Base-by-base conservation (phyloP, 164 flowering plant species). In the Sextonia rubra region DNA sequence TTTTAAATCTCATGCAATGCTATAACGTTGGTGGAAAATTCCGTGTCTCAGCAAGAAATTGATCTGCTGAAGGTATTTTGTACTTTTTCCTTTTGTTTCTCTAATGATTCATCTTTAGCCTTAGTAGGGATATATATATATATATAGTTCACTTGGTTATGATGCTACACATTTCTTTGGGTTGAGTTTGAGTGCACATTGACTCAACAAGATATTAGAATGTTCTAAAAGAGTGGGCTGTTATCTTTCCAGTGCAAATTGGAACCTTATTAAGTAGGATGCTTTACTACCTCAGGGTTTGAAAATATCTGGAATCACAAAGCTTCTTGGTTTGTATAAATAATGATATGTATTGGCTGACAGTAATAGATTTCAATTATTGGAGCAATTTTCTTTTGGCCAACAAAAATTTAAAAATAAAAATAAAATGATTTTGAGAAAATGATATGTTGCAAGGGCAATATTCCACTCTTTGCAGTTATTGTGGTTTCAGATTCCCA, bases 11-110 rank as follows among this genome's bases (percentile, higher is more conserved):
- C 44, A 8, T 64, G 47, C 20, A 64, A 64, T 26, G 29, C 65
- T 15, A 14, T 64, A n/a, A 5, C 44, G 12, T 26, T 1, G 67
- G 67, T 64, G 37, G 32, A 27, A 26, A 61, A 15, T 69, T 60
- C 5, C 67, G 0, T 71, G 68, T 70, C 65, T 72, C 91, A 96
- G 99, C 98, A 92, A 92, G 98, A 96, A 85, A 96, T 96, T 82
- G 99, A 96, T 81, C 81, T 96, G 62, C 86, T 96, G 20, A 96
- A 96, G 99, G 99, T 93, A 78, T 52, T 15, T 15, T 4, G 24
- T 12, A 22, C 64, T 61, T 22, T 29, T 61, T 22, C 64, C 58
- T 71, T 81, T 49, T 62, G 30, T 65, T 60, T 29, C 65, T 66
- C 69, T 72, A 52, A 52, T 15, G n/a, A 18, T 15, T 52, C 58